Percentiles rank a stretch among this genome's conserved stretches.
These are phyloP conservation scores for Peronospora farinosa DNA, from an alignment of 352 stramenopile species.

Conservation along the genomic window DNA sequence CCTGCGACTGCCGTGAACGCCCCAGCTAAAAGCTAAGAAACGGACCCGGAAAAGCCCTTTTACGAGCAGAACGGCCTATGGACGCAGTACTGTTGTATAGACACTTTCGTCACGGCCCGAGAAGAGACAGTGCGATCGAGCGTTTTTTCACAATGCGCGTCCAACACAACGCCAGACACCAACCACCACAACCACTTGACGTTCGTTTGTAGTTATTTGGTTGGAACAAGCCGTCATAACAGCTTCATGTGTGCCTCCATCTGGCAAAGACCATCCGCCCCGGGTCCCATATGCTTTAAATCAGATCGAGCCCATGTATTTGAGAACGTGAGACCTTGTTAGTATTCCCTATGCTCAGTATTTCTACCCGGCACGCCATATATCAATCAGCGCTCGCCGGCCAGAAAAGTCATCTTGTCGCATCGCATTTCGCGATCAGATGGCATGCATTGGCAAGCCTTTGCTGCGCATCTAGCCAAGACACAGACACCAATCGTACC, in stretches of 20 bases:
- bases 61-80: constrained; percentile 11
- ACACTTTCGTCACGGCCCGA: constrained; percentile 5
- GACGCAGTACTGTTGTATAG: constrained; percentile 1
- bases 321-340: constrained; percentile 10
- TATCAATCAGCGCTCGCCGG: constrained; percentile 1
- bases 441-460: background rate
- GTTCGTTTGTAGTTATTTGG: background rate
- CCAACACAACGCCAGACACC: constrained; percentile 2
- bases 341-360: constrained; percentile 1
- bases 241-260: constrained; percentile 1
- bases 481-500: no score
- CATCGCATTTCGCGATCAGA: constrained; percentile 11
- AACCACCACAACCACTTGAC: no score
- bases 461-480: no score
- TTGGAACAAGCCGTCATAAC: constrained; percentile 1
- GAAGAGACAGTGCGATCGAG: constrained; percentile 20
- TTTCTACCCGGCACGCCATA: constrained; percentile 18
- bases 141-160: constrained; percentile 5
- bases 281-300: constrained; percentile 3
- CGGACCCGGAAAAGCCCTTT: background rate
- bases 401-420: constrained; percentile 4
- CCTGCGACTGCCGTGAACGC: constrained; percentile 10
- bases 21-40: constrained; percentile 9
- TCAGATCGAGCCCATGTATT: constrained; percentile 1
- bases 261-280: constrained; percentile 6